Base-by-base conservation (phyloP, 176 grass and related monocot species). In the Aegilops speltoides region DNA sequence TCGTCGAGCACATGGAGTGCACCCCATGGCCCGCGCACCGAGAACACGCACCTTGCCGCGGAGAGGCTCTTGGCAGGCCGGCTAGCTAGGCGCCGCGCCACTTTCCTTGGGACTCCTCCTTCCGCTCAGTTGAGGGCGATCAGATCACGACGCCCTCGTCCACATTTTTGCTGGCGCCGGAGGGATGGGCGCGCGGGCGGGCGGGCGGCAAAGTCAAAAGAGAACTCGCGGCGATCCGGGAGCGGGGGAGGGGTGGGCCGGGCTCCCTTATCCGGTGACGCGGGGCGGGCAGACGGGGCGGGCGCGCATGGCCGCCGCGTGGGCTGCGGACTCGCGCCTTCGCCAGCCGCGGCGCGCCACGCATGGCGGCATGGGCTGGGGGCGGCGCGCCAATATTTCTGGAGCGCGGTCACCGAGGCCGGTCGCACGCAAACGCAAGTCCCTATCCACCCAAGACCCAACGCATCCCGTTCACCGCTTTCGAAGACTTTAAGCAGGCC, bases 241-340 rank as follows among this genome's bases (percentile, higher is more conserved):
- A 82, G 64, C 78, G 33, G 29, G 17, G 48, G n/a, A 24, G 33
- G 43, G 19, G 66, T 34, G 26, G 77, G 29, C 29, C 29, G 29
- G 76, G 45, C 73, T 74, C 65, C 82, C 68, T 89, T 89, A 85
- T 85, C 82, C 56, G 24, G 68, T 64, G 37, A 54, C 31, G 75
- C 38, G 22, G 3, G 64, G 79, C 6, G 16, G 50, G 73, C 46
- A 12, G 72, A 83, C 68, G 32, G 40, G 79, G 67, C 43, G 25
- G 24, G 33, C 67, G 68, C 59, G 89, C 85, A 91, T 84, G 85
- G 81, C 63, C 60, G 85, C 76, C 85, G 85, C 85, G 89, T 91
- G 80, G 65, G 29, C n/a, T 7, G 23, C 6, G 59, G 34, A 36
- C 48, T 56, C 15, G 34, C 10, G 68, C 68, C 36, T 41, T 41